Evolutionary conservation across 805 yeast genomes (phyloP), one percentile per base, ranked within the genome.

Genomic region (Candida stauntonica): DNA sequence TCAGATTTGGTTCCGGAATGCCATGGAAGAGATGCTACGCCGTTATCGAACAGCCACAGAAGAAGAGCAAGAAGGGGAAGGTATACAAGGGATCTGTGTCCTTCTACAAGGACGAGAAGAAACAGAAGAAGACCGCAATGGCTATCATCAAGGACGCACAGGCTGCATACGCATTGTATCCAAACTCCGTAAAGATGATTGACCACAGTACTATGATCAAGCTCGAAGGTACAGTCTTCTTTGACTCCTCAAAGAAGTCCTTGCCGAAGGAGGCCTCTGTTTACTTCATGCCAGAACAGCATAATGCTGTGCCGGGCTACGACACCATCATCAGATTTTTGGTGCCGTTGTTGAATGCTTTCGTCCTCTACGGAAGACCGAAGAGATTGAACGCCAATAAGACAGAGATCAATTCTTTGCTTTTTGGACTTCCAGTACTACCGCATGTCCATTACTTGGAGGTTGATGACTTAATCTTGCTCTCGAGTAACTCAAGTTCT

Each of bases 11-110:
- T 15, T 76, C 93, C 8, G 99, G 99, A 17, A 86, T 87, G 95
- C 96, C 97, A 2, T 93, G 97, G 97, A 85, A 81, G 56, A 73
- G 95, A 42, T 91, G 96, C 56, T 93, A 76, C 66, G 91, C 95
- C 3, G 96, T 89, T 9, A 75, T 91, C 40, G 85, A 84, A 49
- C 89, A 89, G 48, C 66, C 88, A 51, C 47, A 66, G 27, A 55
- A 71, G 52, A 79, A 60, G 47, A 63, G 60, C 45, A 67, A 53
- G 67, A 57, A 63, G 54, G 58, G 74, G 63, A 60, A 62, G 52
- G 47, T 71, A 60, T 49, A 68, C 44, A 54, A 55, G 38, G 58
- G 59, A 18, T 37, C 47, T 3, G 55, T 56, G 4, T 47, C 76
- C n/a, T 83, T 93, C 49, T 93, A 75, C 62, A 95, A 87, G 60